Conservation (phyloP, 306 rosid genomes). For the Quillaja saponaria region DNA sequence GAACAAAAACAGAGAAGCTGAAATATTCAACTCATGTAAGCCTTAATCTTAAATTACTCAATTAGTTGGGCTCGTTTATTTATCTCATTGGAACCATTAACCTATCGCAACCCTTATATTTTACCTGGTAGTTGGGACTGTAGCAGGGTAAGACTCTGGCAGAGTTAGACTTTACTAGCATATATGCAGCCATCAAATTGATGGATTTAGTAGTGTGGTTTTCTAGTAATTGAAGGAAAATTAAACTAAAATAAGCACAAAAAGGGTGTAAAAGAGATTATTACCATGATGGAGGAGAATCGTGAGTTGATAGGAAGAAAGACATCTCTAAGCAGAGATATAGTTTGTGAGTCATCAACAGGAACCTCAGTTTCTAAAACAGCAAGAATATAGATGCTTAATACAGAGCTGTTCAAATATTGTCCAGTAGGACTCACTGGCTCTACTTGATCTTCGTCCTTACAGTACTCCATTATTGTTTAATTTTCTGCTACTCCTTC, state of each 20-base stretch:
- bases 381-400: constrained; percentile 36
- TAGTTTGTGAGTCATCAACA: constrained; percentile 16
- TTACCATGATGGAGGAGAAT: constrained; percentile 53
- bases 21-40: too few species aligned
- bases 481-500: constrained; percentile 14
- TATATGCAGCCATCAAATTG: neutral
- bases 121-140: too few species aligned
- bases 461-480: neutral
- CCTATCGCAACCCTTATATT: too few species aligned
- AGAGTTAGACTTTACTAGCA: too few species aligned
- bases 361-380: constrained; percentile 45
- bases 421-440: constrained; percentile 56
- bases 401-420: constrained; percentile 40
- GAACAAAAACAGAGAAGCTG: too few species aligned
- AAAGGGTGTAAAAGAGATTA: neutral
- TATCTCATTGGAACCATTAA: too few species aligned
- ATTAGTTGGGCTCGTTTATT: too few species aligned
- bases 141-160: too few species aligned
- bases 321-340: constrained; percentile 27
- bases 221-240: neutral
- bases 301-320: constrained; percentile 56
- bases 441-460: constrained; percentile 18
- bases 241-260: neutral
- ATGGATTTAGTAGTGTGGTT: too few species aligned
- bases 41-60: too few species aligned